These are phyloP conservation scores for Secale cereale DNA, from an alignment of 176 grass and related monocot genomes.

Conservation along the genomic window DNA sequence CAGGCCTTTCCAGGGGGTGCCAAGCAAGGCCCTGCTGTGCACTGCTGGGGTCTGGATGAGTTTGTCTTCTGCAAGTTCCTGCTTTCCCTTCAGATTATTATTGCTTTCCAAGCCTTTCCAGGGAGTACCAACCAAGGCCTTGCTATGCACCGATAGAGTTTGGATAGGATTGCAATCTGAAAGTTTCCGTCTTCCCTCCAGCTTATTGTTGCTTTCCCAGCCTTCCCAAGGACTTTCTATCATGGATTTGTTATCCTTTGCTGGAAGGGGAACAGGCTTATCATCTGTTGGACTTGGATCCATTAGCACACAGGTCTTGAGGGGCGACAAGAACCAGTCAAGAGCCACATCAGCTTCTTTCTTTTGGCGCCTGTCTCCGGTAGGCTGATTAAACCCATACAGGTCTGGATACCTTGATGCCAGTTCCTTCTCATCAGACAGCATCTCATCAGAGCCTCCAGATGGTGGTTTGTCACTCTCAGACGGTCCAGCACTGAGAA, in stretches of 20 bases:
- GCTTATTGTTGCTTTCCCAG: constrained; percentile 6
- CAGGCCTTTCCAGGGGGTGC: constrained; percentile 59
- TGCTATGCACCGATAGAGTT: constrained; percentile 29
- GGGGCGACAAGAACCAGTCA: constrained; percentile 91
- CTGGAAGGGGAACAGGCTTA: constrained; percentile 33
- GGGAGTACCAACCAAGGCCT: constrained; percentile 40
- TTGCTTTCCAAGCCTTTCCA: constrained; percentile 39
- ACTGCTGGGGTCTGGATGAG: constrained; percentile 35
- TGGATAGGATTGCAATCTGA: constrained; percentile 43
- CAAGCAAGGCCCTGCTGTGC: constrained; percentile 30
- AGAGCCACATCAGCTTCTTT: constrained; percentile 54
- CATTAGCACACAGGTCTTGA: constrained; percentile 73
- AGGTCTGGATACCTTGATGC: constrained; percentile 48
- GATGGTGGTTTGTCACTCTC: constrained; percentile 13
- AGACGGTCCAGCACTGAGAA: neutral
- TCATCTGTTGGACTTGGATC: constrained; percentile 50
- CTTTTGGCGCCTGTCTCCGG: constrained; percentile 16
- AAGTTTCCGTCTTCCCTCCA: constrained; percentile 18
- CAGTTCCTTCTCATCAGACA: constrained; percentile 45
- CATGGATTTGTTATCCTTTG: constrained; percentile 7
- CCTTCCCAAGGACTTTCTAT: constrained; percentile 19
- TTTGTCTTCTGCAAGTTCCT: constrained; percentile 40
- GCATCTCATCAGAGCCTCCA: constrained; percentile 4
- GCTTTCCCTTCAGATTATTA: constrained; percentile 3
- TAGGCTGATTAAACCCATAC: constrained; percentile 34